A percentile compares a stretch with the other conserved stretches of the same genome.
These are phyloP conservation scores for Hypholoma fasciculare DNA, from an alignment of 768 basidiomycete species.

Conservation along the genomic window DNA sequence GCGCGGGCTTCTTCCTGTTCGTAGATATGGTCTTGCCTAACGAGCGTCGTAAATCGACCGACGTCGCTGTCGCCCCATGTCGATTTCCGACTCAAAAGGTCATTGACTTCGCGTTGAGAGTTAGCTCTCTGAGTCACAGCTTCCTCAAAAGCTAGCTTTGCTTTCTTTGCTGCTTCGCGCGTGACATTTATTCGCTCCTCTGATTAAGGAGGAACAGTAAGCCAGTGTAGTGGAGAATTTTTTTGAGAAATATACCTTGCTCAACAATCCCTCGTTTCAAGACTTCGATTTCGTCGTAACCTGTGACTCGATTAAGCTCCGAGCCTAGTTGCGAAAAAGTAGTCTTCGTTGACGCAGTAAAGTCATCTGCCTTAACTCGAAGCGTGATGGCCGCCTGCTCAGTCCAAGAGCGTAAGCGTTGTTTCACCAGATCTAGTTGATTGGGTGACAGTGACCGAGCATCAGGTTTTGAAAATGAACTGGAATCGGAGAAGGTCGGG, in stretches of 20 bases:
- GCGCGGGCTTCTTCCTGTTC: constrained; percentile 78
- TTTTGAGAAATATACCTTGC: constrained; percentile 62
- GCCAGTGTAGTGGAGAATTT: background rate
- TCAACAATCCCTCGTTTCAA: constrained; percentile 76
- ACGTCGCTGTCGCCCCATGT: constrained; percentile 93
- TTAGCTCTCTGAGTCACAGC: constrained; percentile 80
- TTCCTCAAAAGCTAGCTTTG: constrained; percentile 75
- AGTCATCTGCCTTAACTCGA: constrained; percentile 55
- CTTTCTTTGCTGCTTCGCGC: constrained; percentile 63
- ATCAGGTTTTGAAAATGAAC: constrained; percentile 3
- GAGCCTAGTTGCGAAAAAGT: constrained; percentile 75
- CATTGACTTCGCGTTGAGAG: constrained; percentile 95
- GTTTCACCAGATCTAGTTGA: constrained; percentile 37
- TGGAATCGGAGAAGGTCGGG: constrained; percentile 1
- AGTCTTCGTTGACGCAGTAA: constrained; percentile 55
- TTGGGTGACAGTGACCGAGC: constrained; percentile 20
- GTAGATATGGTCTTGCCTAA: constrained; percentile 85
- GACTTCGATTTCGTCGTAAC: constrained; percentile 87
- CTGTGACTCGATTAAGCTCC: constrained; percentile 84
- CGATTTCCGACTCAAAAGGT: constrained; percentile 91
- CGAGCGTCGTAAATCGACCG: constrained; percentile 81
- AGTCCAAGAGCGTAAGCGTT: constrained; percentile 51
- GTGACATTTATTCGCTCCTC: constrained; percentile 73
- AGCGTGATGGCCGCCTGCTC: constrained; percentile 42
- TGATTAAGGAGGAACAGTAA: constrained; percentile 27